Evolutionary conservation across 2,329 filamentous ascomycete species (phyloP), one percentile per base, ranked within the genome.

Genomic region (Fusarium anthophilum): DNA sequence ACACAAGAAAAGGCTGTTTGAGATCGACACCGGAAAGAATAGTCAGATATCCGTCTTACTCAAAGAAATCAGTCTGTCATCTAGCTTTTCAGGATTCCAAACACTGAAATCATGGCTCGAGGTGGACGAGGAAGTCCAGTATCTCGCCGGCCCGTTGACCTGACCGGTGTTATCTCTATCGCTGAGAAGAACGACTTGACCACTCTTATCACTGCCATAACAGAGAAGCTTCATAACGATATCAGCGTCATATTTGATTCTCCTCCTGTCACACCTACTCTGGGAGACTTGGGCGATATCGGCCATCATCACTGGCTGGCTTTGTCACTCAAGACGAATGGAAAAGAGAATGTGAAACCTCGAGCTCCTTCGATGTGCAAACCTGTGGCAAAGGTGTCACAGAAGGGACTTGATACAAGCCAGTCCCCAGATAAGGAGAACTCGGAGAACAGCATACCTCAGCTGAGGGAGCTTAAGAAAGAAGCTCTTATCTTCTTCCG

Each of bases 401-500:
- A 76, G 48, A 35, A 77, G 15, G 79, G 73, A 54, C 65, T 69
- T 37, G 80, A 80, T 45, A 71, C 78, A 37, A 76, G 80, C 48
- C 69, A 79, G n/a, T 76, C 78, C 30, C 70, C 78, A 30, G 76
- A 80, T 24, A 81, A 82, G 41, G 78, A 82, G 41, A 80, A 81
- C 48, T 70, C 81, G 22, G 79, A 80, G 43, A 73, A 80, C 28
- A 83, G 85, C 63, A 83, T 82, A 39, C 82, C 84, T 9, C 82
- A 86, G 65, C 86, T 92, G 70, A 83, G 87, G 65, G 91, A 94
- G 76, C 82, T 95, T 76, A 95, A 91, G 83, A 90, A 89, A 71
- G 91, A 92, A 61, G 88, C 91, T 4, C 80, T 97, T 10, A 84
- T 87, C 12, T 91, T 92, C 79, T 97, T 96, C 79, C 91, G 93